Conservation (phyloP, 2,329 filamentous ascomycete species). For the Chrysosporium queenslandicum region DNA sequence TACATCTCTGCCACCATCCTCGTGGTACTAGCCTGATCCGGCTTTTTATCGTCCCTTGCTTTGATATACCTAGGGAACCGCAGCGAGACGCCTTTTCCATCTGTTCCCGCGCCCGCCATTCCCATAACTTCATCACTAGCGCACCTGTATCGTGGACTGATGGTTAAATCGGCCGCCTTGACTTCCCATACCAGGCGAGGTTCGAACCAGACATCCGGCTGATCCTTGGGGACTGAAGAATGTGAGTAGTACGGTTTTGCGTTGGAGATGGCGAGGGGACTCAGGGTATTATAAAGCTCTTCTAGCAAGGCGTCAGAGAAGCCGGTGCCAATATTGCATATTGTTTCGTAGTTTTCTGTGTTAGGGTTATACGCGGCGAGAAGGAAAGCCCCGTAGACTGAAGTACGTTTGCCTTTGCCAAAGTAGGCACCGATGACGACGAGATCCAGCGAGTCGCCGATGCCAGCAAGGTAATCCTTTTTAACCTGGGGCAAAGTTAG, state of each 20-base stretch:
- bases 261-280: slow-evolving; percentile 68
- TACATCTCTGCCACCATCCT: slow-evolving; percentile 95
- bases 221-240: slow-evolving; percentile 72
- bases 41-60: slow-evolving; percentile 87
- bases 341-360: slow-evolving; percentile 77
- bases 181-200: slow-evolving; percentile 93
- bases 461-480: slow-evolving; percentile 89
- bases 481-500: slow-evolving; percentile 55
- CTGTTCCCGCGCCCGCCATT: slow-evolving; percentile 47
- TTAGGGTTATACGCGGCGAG: slow-evolving; percentile 82
- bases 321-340: slow-evolving; percentile 97
- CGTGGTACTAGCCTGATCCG: slow-evolving; percentile 75
- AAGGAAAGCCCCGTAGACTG: slow-evolving; percentile 89
- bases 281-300: slow-evolving; percentile 67
- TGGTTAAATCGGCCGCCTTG: slow-evolving; percentile 86
- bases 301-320: slow-evolving; percentile 94
- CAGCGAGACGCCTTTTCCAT: slow-evolving; percentile 70
- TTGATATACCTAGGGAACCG: slow-evolving; percentile 91
- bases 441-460: slow-evolving; percentile 91
- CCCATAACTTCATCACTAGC: slow-evolving; percentile 72
- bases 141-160: slow-evolving; percentile 89
- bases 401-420: slow-evolving; percentile 90
- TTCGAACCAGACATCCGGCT: slow-evolving; percentile 98
- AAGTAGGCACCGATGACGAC: slow-evolving; percentile 92
- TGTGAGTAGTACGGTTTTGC: slow-evolving; percentile 94